Percentiles rank a stretch among this genome's conserved stretches.
phyloP scores from a whole-genome alignment of 305 asterid genomes.

The Fraxinus greggii region DNA sequence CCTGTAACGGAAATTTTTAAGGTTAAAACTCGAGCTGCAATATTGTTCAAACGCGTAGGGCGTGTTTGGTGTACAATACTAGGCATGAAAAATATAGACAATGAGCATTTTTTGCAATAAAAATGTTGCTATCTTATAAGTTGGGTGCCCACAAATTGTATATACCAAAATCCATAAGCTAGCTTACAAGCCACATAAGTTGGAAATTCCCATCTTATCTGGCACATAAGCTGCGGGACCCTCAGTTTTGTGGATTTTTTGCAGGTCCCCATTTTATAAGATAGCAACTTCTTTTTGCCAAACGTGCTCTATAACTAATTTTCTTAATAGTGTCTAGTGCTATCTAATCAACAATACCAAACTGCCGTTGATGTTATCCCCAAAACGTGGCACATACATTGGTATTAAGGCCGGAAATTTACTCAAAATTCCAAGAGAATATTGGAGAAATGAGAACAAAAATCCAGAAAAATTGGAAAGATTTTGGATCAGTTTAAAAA shows the following conservation, averaged over 20 bases:
- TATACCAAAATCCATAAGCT: neutral
- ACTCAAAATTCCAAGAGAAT: neutral
- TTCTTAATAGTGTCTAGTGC: neutral
- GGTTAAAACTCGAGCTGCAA: neutral
- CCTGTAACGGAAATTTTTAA: constrained; percentile 36
- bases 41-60: neutral
- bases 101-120: neutral
- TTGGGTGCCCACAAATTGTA: neutral
- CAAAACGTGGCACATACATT: neutral
- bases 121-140: neutral
- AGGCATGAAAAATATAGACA: neutral
- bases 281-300: neutral
- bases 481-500: neutral
- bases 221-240: neutral
- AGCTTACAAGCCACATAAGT: neutral
- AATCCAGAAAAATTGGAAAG: neutral
- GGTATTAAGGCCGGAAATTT: neutral
- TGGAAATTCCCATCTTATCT: neutral
- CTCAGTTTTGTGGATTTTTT: neutral
- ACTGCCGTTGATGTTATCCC: neutral
- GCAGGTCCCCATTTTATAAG: neutral
- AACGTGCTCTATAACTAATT: neutral
- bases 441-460: neutral
- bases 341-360: neutral
- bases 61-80: neutral